Evolutionary conservation across 2,329 filamentous ascomycete genomes (phyloP).

Genomic region (Pestalotiopsis sp.): DNA sequence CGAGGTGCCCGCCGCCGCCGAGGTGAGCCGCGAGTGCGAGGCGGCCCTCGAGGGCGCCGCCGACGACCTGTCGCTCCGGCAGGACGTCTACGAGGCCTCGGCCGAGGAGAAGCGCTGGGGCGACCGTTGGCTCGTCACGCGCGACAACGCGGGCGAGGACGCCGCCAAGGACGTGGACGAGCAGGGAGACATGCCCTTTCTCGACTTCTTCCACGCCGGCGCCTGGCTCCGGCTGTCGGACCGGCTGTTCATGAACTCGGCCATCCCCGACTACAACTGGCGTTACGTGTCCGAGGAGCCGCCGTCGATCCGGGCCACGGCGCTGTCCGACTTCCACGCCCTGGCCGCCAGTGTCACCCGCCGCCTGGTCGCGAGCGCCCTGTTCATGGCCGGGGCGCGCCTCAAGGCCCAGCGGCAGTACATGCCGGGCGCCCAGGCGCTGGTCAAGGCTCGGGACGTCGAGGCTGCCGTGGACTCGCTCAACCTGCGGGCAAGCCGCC

Average conservation of each 20-base stretch:
- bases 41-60: slow-evolving; percentile 68
- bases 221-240: slow-evolving; percentile 67
- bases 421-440: slow-evolving; percentile 23
- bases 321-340: slow-evolving; percentile 75
- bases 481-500: slow-evolving; percentile 37
- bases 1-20: slow-evolving; percentile 72
- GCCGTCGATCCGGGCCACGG: slow-evolving; percentile 74
- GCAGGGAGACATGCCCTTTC: slow-evolving; percentile 45
- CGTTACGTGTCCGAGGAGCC: slow-evolving; percentile 57
- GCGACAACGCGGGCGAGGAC: slow-evolving; percentile 25
- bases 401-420: slow-evolving; percentile 52
- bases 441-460: slow-evolving; percentile 49
- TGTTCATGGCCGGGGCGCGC: slow-evolving; percentile 73
- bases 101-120: slow-evolving; percentile 65
- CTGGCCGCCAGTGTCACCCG: slow-evolving; percentile 69
- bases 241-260: slow-evolving; percentile 75
- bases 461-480: slow-evolving; percentile 51
- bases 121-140: slow-evolving; percentile 66
- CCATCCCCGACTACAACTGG: slow-evolving; percentile 69
- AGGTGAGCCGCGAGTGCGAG: slow-evolving; percentile 70
- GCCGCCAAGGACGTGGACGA: slow-evolving; percentile 13
- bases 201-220: slow-evolving; percentile 59
- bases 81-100: slow-evolving; percentile 64
- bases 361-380: slow-evolving; percentile 67
- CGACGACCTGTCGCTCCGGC: slow-evolving; percentile 64